Evolutionary conservation across 495 filamentous ascomycete species (phyloP).

Genomic region (Friedmanniomyces simplex): DNA sequence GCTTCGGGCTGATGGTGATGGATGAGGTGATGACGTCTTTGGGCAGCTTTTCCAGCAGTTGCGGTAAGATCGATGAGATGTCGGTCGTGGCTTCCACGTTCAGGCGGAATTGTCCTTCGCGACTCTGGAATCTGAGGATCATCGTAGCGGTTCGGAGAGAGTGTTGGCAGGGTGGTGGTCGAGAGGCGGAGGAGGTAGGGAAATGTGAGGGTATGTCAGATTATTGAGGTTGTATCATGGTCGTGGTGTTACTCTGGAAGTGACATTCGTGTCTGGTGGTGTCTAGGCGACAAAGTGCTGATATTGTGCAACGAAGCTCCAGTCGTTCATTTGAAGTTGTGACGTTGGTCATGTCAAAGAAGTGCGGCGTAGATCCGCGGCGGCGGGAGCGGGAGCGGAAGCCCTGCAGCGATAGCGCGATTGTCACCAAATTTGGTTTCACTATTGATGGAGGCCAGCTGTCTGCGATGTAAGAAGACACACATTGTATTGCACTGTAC

Average conservation of each 20-base stretch:
- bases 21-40: slow-evolving; percentile 60
- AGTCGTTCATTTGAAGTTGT: too few species aligned
- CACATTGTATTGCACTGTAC: neutral
- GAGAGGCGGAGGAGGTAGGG: neutral
- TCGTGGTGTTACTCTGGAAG: neutral
- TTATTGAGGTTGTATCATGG: neutral
- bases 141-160: slow-evolving; percentile 32
- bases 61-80: slow-evolving; percentile 43
- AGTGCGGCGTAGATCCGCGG: neutral
- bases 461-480: neutral
- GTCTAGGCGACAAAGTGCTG: neutral
- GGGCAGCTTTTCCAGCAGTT: slow-evolving; percentile 53
- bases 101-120: slow-evolving; percentile 62
- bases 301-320: neutral
- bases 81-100: slow-evolving; percentile 46
- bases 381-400: too few species aligned
- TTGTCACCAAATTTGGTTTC: neutral
- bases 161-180: neutral
- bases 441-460: slow-evolving; percentile 1
- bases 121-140: slow-evolving; percentile 58
- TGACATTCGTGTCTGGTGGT: neutral
- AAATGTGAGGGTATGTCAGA: neutral
- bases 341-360: too few species aligned
- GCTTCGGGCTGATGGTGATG: slow-evolving; percentile 71
- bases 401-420: too few species aligned